Base-by-base conservation (phyloP, 106 monocot genomes). In the Amphibolis antarctica region DNA sequence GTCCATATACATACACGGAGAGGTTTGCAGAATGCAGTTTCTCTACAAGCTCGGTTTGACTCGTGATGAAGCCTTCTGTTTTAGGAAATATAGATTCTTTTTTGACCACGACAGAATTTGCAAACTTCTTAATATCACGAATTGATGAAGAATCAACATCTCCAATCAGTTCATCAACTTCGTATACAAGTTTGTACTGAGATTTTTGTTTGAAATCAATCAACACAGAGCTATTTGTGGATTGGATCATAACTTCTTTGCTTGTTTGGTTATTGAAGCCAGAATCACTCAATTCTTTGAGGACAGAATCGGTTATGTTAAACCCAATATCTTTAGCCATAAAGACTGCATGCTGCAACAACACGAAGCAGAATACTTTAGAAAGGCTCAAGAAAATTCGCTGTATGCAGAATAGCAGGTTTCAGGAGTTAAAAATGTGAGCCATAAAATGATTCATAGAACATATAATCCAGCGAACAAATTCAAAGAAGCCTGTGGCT, bases 131-230 rank as follows among this genome's bases (percentile, higher is more conserved):
- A 6, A 91, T 83, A 65, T 86, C 90, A 5, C 53, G 44, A 14
- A 91, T 28, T 28, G 90, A 75, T 12, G 83, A 69, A 59, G 60
- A 42, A 21, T 26, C 25, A 12, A 76, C 86, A 51, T 71, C 74
- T 11, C 69, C 28, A 23, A 91, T 71, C 10, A 66, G 5, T 25
- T 86, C 78, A 49, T 83, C 78, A 25, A 91, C 66, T 63, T 58
- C 68, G 79, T 91, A 91, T 54, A 85, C 68, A 57, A 86, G 90
- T 48, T 74, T 76, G 68, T 80, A 83, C 43, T 79, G 75, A 9
- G 82, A 71, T 51, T 77, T 69, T 66, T 81, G 70, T 71, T 67
- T 83, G 71, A 83, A 69, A 15, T 72, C 69, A 1, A 64, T 24
- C 20, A 91, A 73, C 17, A 91, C 83, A 1, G 90, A 80, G 63